Base-by-base conservation (phyloP, 371 early-diverging fungal species). In the Basidiobolus meristosporus region DNA sequence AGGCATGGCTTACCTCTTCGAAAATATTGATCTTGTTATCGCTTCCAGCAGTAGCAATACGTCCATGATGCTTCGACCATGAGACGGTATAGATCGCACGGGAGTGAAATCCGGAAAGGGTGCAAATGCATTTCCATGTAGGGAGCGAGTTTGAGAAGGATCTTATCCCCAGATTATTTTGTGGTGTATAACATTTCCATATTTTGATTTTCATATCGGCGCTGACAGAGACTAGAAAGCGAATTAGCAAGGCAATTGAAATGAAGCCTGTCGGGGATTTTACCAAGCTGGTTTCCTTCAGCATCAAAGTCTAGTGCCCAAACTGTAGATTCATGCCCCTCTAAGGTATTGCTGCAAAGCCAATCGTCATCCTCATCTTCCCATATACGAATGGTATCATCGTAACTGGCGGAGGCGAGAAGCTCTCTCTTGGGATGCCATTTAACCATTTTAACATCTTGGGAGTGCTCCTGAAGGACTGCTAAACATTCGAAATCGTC, bases 351-450 rank as follows among this genome's bases (percentile, higher is more conserved):
- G 16, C 78, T 65, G 54, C 89, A 87, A 51, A 74, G 80, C 96
- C 96, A 97, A 58, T 97, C 95, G 48, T 90, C 95, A 23, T 73
- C 71, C 38, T 66, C 63, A 41, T 73, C 70, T 23, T 67, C 62
- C 90, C 92, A 97, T 26, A 97, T 69, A 51, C 81, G 77, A 41
- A 97, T 78, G 1, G 89, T 87, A 53, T 95, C 89, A 45, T 97
- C 98, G 51, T 97, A 95, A 48, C 83, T 82, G 3, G 82, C 83
- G 1, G 88, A 88, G 5, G 76, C 85, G 7, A 97, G 62, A 17
- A 90, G 42, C 63, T 92, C 91, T 33, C 79, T 56, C 3, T 47
- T 58, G 3, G 95, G 93, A 56, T 91, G 90, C 90, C 91, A 97
- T 31, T 57, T 54, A 0, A 95, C 81, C 74, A 74, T 77, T 51